Conservation (phyloP, 331 rosid species). For the Pyracantha coccinea region DNA sequence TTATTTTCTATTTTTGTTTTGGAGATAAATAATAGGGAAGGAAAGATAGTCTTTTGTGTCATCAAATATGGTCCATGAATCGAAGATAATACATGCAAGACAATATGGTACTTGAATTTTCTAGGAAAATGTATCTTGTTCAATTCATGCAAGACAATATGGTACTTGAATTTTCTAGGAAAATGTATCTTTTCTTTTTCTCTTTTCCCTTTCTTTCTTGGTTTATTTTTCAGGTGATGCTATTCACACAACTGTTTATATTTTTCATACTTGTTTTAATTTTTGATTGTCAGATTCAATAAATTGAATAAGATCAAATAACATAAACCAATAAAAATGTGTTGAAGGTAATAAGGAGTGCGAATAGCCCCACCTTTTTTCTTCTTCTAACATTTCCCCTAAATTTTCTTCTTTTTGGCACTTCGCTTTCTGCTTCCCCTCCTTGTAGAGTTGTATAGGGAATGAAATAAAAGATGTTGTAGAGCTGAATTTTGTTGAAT, state of each 20-base stretch:
- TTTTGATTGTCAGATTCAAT: rapidly evolving
- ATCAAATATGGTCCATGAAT: neutral
- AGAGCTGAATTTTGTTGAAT: conserved; percentile 36
- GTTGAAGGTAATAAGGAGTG: too few relatives aligned
- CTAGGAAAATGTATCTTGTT: conserved; percentile 11
- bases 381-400: neutral
- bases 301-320: too few relatives aligned
- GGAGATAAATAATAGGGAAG: conserved; percentile 4
- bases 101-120: conserved; percentile 16
- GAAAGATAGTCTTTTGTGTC: neutral
- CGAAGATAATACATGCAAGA: neutral
- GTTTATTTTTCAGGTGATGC: too few relatives aligned
- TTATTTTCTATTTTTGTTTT: neutral
- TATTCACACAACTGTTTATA: too few relatives aligned
- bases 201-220: neutral
- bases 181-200: neutral
- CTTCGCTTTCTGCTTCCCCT: conserved; percentile 1
- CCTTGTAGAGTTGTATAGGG: conserved; percentile 9
- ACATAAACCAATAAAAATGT: too few relatives aligned
- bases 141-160: neutral
- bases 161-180: conserved; percentile 16
- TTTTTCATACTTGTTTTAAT: too few relatives aligned
- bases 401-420: neutral
- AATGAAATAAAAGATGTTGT: conserved; percentile 20
- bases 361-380: too few relatives aligned